Percentiles rank a stretch among this genome's conserved stretches.
These are phyloP conservation scores for Coccomyxa sp. DNA, from an alignment of 139 green algal genomes.

Conservation along the genomic window DNA sequence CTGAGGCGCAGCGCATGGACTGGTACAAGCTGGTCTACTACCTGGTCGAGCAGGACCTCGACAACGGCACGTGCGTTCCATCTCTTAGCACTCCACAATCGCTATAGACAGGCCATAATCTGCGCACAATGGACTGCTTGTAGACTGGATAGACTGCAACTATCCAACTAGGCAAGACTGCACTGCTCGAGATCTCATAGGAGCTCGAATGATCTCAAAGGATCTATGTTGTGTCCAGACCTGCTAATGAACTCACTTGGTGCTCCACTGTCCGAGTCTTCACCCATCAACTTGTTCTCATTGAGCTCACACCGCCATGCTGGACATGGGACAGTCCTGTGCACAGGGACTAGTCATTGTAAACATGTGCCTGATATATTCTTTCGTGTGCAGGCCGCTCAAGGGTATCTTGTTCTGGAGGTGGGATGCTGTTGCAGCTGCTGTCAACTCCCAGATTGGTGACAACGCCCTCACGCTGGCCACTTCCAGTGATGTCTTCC, in stretches of 20 bases:
- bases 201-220: too few species aligned
- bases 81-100: too few species aligned
- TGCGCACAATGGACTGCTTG: too few species aligned
- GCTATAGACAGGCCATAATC: too few species aligned
- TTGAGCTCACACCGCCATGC: not conserved
- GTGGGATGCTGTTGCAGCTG: not conserved
- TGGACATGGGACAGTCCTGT: not conserved
- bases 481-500: not conserved
- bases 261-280: too few species aligned
- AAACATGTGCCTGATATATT: too few species aligned
- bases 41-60: not conserved
- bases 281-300: too few species aligned
- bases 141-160: too few species aligned
- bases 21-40: conserved; percentile 1
- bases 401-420: conserved; percentile 8
- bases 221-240: too few species aligned
- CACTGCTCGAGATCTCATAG: too few species aligned
- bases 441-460: not conserved
- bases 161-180: too few species aligned
- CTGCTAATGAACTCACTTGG: too few species aligned
- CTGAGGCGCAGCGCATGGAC: not conserved
- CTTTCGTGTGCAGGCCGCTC: not conserved
- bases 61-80: not conserved
- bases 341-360: not conserved
- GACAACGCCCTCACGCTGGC: not conserved